Evolutionary conservation across 108 stramenopile genomes (phyloP), one percentile per base, ranked within the genome.

Genomic region (Seminavis robusta): DNA sequence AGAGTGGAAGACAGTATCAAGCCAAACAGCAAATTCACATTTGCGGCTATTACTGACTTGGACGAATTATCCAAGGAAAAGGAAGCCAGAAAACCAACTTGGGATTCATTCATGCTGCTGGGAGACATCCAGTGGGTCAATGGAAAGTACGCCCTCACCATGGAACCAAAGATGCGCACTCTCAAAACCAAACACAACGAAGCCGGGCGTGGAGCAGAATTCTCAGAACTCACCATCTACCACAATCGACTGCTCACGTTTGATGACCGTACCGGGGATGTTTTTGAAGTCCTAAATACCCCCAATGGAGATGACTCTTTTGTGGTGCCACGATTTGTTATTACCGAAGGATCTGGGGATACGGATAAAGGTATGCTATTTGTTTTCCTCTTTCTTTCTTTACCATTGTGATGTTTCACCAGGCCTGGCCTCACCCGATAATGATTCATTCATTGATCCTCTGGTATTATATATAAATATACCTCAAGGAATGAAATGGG

Each of bases 351-450:
- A 38, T 80, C 81, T 34, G 96, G 96, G 11, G 86, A 88, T 47
- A 86, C 93, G 24, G 94, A 95, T 60, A 97, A 97, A 74, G 96
- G 96, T 40, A 94, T 95, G 92, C n/a, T n/a, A n/a, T n/a, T n/a
- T n/a, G n/a, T n/a, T n/a, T n/a, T n/a, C n/a, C n/a, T n/a, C n/a
- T n/a, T n/a, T n/a, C n/a, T n/a, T n/a, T n/a, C n/a, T n/a, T n/a
- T n/a, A n/a, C n/a, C n/a, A n/a, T n/a, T n/a, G n/a, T n/a, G n/a
- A n/a, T n/a, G n/a, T n/a, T n/a, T n/a, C n/a, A n/a, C n/a, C n/a
- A n/a, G n/a, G n/a, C n/a, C n/a, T n/a, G n/a, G n/a, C n/a, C n/a
- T n/a, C n/a, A n/a, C n/a, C n/a, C n/a, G n/a, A n/a, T n/a, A n/a
- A n/a, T n/a, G n/a, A n/a, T n/a, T n/a, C n/a, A n/a, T n/a, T n/a